A percentile compares a stretch with the other conserved stretches of the same genome.
phyloP scores from a whole-genome alignment of 169 alveolate genomes.

The Eimeria nieschulzi region DNA sequence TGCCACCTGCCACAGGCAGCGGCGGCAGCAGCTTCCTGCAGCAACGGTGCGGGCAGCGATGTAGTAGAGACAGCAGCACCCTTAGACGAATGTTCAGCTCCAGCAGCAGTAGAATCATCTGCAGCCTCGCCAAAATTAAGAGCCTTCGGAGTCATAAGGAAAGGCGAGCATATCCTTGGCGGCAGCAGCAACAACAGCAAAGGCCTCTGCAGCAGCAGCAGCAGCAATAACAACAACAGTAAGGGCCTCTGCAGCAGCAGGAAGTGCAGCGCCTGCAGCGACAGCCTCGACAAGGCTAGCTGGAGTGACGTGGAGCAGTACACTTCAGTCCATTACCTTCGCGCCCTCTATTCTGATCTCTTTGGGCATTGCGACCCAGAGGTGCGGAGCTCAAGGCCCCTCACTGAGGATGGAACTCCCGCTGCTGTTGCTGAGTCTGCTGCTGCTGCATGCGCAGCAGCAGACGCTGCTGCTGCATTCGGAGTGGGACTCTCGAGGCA shows the following conservation, averaged over 20 bases:
- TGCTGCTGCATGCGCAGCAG: neutral
- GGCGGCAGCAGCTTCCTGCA: neutral
- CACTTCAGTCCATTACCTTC: neutral
- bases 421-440: neutral
- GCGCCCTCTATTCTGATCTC: neutral
- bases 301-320: neutral
- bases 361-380: neutral
- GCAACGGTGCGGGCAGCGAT: too few relatives aligned
- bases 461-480: constrained; percentile 15
- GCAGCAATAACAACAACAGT: neutral
- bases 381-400: neutral
- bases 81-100: too few relatives aligned
- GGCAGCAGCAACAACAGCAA: neutral
- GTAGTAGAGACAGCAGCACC: too few relatives aligned
- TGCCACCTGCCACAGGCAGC: neutral
- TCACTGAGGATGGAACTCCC: neutral
- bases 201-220: constrained; percentile 1
- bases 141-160: too few relatives aligned
- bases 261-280: neutral
- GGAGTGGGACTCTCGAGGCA: neutral
- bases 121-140: too few relatives aligned
- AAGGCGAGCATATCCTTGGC: too few relatives aligned
- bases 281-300: neutral
- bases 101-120: too few relatives aligned
- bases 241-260: constrained; percentile 5